Conservation (phyloP, 495 filamentous ascomycete species). For the Aspergillus sclerotiicarbonarius region DNA sequence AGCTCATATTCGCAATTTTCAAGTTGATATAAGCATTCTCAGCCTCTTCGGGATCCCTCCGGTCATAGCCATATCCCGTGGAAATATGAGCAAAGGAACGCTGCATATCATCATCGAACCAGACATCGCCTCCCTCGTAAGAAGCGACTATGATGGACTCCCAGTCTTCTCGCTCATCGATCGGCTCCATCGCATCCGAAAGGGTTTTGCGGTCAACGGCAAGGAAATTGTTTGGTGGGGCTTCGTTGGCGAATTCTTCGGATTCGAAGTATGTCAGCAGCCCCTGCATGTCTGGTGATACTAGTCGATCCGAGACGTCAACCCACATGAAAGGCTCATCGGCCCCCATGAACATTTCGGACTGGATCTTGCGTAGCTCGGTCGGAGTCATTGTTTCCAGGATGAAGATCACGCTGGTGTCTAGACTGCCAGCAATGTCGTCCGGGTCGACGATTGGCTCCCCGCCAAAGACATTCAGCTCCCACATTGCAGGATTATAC, state of each 20-base stretch:
- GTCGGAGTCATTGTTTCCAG: background rate
- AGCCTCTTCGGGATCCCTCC: background rate
- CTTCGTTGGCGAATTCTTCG: background rate
- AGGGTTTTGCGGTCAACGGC: background rate
- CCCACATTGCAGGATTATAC: background rate
- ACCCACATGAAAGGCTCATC: background rate
- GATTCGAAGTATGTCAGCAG: background rate
- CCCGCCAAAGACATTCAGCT: background rate
- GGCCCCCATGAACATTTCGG: background rate
- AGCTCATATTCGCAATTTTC: background rate
- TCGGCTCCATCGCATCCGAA: background rate
- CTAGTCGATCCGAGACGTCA: background rate
- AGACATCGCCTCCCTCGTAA: conserved; percentile 1
- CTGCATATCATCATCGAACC: background rate
- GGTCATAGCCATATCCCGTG: background rate
- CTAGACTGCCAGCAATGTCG: background rate
- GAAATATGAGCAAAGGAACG: background rate
- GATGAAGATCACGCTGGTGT: background rate
- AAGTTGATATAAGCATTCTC: background rate
- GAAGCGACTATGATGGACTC: background rate
- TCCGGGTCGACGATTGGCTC: conserved; percentile 5
- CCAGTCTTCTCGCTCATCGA: background rate
- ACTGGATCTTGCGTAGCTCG: background rate
- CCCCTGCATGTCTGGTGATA: background rate
- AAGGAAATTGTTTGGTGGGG: background rate